phyloP scores from a whole-genome alignment of 192 early-diverging fungal species.

The Cladochytrium replicatum region DNA sequence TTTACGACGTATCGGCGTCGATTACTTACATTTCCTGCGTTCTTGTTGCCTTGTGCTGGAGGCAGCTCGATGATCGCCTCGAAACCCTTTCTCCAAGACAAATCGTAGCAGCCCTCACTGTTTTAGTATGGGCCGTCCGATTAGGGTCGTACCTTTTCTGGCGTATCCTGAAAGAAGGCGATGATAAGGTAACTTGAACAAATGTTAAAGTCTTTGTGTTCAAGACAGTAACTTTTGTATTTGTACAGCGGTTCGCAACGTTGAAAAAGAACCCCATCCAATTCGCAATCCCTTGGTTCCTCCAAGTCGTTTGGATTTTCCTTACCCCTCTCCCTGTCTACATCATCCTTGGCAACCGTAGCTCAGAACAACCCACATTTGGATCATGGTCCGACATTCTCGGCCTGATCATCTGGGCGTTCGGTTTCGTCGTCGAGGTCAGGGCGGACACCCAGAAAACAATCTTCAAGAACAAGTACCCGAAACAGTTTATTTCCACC shows the following conservation, averaged over 20 bases:
- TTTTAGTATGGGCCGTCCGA: constrained; percentile 27
- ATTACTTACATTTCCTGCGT: constrained; percentile 34
- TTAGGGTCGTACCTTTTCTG: constrained; percentile 37
- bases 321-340: constrained; percentile 36
- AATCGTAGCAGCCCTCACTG: constrained; percentile 22
- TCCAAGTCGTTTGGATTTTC: constrained; percentile 45
- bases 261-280: constrained; percentile 30
- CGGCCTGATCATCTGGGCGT: constrained; percentile 31
- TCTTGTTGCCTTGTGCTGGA: constrained; percentile 27
- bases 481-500: constrained; percentile 31
- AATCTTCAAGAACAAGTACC: constrained; percentile 34
- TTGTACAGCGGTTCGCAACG: constrained; percentile 31
- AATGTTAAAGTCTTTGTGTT: too few relatives aligned
- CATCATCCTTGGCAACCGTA: constrained; percentile 30
- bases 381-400: constrained; percentile 24
- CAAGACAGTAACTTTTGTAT: too few relatives aligned
- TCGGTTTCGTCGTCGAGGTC: constrained; percentile 36
- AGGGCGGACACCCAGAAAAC: constrained; percentile 40
- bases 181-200: not conserved
- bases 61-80: constrained; percentile 8
- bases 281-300: constrained; percentile 33
- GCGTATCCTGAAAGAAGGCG: not conserved
- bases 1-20: constrained; percentile 40
- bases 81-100: constrained; percentile 22
- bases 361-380: constrained; percentile 18